Base-by-base conservation (phyloP, 176 grass and related monocot species). In the Secale cereale region DNA sequence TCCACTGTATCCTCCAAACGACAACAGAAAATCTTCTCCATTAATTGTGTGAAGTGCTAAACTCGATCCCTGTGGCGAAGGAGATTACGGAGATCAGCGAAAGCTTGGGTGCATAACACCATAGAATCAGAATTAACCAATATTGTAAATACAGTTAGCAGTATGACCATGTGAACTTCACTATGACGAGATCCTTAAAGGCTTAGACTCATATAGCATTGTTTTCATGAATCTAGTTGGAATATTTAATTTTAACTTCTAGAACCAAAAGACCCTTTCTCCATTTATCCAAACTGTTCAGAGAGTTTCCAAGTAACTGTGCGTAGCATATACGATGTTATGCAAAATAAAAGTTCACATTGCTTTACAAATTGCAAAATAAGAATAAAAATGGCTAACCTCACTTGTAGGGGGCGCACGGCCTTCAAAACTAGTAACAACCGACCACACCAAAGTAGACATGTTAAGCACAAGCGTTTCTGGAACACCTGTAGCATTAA, bases 1-100 rank as follows among this genome's bases (percentile, higher is more conserved):
- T 32, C 97, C 97, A 92, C 92, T 99, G 77, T 99, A 99, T 85
- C 97, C 97, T 86, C 97, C 97, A 91, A 99, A 99, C 77, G 94
- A 99, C 26, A 99, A 68, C 27, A 99, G 86, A 92, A 94, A 94
- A 83, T 88, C 87, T 74, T 99, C 93, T 29, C 88, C 88, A 52
- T 85, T 94, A 67, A 91, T 82, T 7, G 79, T 91, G 79, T 86
- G 77, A 57, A 36, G 54, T 45, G 94, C 90, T 85, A 99, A 94
- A 88, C 91, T 99, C n/a, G 92, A 83, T 22, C 97, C 97, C 97
- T 99, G 83, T 26, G 29, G 33, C 66, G 78, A 71, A 86, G 39
- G 56, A 83, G 13, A 36, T 33, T 61, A 66, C 50, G n/a, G 31
- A 73, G 25, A 88, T 88, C 45, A 85, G 27, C 30, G 70, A 82